Percentiles rank a stretch among this genome's conserved stretches.
Evolutionary conservation across 768 basidiomycete genomes (phyloP).

Genomic region (Leucocoprinus leucothites): DNA sequence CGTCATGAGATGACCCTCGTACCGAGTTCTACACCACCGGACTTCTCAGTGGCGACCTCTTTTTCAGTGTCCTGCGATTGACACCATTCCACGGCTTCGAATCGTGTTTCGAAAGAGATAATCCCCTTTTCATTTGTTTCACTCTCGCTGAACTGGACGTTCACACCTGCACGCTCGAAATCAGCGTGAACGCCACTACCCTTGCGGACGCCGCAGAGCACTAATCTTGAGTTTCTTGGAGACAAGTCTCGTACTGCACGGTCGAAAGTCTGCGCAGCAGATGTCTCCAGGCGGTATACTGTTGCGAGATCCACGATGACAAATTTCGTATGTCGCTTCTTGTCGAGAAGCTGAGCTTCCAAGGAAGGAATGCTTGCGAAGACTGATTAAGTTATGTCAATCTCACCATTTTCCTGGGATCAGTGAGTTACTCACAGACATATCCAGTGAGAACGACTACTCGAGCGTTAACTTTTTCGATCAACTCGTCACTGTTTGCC

Average conservation of each 20-base stretch:
- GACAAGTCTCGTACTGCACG: conserved; percentile 6
- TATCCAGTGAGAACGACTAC: conserved; percentile 13
- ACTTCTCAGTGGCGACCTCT: background rate
- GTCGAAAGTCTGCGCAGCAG: conserved; percentile 2
- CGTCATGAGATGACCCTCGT: background rate
- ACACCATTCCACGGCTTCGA: conserved; percentile 1
- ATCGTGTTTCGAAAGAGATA: background rate
- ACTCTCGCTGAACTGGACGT: background rate
- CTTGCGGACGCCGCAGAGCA: background rate
- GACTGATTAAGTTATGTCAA: background rate
- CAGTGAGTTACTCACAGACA: conserved; percentile 11
- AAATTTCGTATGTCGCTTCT: background rate
- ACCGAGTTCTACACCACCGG: background rate
- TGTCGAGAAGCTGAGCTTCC: conserved; percentile 6
- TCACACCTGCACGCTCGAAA: conserved; percentile 6
- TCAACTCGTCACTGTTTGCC: conserved; percentile 1
- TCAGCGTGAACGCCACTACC: conserved; percentile 4
- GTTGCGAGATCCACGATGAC: background rate
- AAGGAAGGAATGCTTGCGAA: conserved; percentile 6
- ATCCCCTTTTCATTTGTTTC: background rate
- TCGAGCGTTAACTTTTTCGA: conserved; percentile 11
- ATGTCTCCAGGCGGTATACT: conserved; percentile 3
- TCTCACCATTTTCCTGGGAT: background rate
- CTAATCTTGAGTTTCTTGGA: background rate
- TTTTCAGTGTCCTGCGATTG: background rate